These are phyloP conservation scores for Trichoderma asperellum DNA, from an alignment of 2,329 filamentous ascomycete genomes.

Conservation along the genomic window DNA sequence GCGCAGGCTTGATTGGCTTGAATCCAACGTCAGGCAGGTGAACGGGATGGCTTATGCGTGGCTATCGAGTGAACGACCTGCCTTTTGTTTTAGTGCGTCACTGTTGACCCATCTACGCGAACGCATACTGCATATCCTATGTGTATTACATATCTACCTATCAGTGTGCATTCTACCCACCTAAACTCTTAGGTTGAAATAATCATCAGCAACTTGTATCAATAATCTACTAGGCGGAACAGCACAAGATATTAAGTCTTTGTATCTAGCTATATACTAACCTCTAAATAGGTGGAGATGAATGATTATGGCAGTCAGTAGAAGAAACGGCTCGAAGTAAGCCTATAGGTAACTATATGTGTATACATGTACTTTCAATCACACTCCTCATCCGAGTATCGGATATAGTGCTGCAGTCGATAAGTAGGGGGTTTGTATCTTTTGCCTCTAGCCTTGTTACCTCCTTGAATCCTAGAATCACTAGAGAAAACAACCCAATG, in stretches of 20 bases:
- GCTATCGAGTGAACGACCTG: not conserved
- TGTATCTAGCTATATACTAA: not conserved
- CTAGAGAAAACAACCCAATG: not conserved
- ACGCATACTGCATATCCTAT: not conserved
- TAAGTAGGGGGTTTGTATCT: not conserved
- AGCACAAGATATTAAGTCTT: not conserved
- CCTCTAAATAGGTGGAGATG: not conserved
- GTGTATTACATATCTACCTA: too few relatives aligned
- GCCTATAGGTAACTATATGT: not conserved
- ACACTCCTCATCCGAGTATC: not conserved
- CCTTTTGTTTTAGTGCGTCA: not conserved
- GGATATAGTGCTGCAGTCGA: not conserved
- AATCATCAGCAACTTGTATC: not conserved
- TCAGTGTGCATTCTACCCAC: not conserved
- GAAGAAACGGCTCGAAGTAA: not conserved
- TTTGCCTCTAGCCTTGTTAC: not conserved
- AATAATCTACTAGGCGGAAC: not conserved
- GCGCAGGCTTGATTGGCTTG: not conserved
- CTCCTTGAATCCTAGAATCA: not conserved
- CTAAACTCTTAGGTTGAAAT: not conserved
- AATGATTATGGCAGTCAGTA: not conserved
- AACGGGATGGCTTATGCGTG: not conserved
- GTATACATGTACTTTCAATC: not conserved
- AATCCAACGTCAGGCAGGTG: not conserved
- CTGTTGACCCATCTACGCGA: not conserved